These are phyloP conservation scores for Hanseniaspora osmophila DNA, from an alignment of 805 yeast species.

Conservation along the genomic window DNA sequence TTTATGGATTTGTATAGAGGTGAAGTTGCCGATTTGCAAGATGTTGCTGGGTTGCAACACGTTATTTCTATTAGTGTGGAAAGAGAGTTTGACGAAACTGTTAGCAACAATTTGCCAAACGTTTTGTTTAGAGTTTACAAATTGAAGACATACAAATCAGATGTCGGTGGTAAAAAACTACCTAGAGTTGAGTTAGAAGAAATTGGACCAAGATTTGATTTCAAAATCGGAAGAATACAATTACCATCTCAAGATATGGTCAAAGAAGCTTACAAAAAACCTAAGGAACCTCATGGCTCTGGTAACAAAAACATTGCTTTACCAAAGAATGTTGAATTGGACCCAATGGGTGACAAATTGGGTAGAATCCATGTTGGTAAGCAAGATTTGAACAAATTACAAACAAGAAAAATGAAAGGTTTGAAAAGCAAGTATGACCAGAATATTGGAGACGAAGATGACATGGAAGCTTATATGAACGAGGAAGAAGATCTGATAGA, in stretches of 20 bases:
- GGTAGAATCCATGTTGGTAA: slow-evolving; percentile 93
- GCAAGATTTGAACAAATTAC: slow-evolving; percentile 80
- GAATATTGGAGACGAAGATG: slow-evolving; percentile 37
- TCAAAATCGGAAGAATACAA: slow-evolving; percentile 77
- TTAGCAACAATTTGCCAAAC: slow-evolving; percentile 50
- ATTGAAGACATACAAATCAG: slow-evolving; percentile 65
- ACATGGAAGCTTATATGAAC: slow-evolving; percentile 32
- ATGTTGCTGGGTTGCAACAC: slow-evolving; percentile 89
- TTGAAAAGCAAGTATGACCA: slow-evolving; percentile 79
- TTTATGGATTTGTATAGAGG: slow-evolving; percentile 87
- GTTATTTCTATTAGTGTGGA: slow-evolving; percentile 69
- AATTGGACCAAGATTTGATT: slow-evolving; percentile 90
- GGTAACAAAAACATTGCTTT: slow-evolving; percentile 34
- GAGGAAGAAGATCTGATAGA: slow-evolving; percentile 25
- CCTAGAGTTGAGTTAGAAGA: slow-evolving; percentile 93
- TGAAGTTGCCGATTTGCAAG: slow-evolving; percentile 65
- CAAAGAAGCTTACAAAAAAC: slow-evolving; percentile 72
- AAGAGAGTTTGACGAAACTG: slow-evolving; percentile 52
- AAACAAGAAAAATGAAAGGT: slow-evolving; percentile 98
- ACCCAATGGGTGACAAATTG: slow-evolving; percentile 86
- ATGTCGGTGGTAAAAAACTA: slow-evolving; percentile 49
- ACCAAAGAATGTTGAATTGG: slow-evolving; percentile 80
- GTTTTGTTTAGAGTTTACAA: slow-evolving; percentile 86
- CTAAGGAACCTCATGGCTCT: slow-evolving; percentile 38
- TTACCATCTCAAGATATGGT: slow-evolving; percentile 75